A percentile compares a stretch with the other conserved stretches of the same genome.
Evolutionary conservation across 805 yeast genomes (phyloP).

Genomic region (Scheffersomyces stipitis): DNA sequence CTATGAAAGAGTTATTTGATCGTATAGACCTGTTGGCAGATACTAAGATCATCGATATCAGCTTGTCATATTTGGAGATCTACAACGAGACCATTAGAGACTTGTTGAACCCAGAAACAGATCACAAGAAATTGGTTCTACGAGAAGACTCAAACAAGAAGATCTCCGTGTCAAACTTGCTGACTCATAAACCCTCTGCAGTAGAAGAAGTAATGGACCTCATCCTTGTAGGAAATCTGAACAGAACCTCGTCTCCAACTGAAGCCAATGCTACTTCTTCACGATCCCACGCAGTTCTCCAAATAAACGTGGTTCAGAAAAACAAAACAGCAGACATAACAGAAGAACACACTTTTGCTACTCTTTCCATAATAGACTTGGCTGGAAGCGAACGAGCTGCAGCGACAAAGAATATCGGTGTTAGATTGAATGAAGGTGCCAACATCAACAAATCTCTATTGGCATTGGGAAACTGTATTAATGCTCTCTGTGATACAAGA

Average conservation of each 20-base stretch:
- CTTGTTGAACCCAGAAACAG: slow-evolving; percentile 58
- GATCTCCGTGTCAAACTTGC: slow-evolving; percentile 71
- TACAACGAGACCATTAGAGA: slow-evolving; percentile 90
- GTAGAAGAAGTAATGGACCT: slow-evolving; percentile 80
- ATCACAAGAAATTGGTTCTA: slow-evolving; percentile 49
- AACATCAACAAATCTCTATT: slow-evolving; percentile 84
- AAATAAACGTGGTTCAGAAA: slow-evolving; percentile 66
- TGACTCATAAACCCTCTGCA: slow-evolving; percentile 57
- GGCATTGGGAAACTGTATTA: slow-evolving; percentile 92
- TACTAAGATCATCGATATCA: slow-evolving; percentile 56
- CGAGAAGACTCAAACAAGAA: slow-evolving; percentile 69
- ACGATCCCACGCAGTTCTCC: slow-evolving; percentile 91
- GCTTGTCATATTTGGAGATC: slow-evolving; percentile 78
- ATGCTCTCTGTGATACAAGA: slow-evolving; percentile 79
- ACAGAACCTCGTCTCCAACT: slow-evolving; percentile 83
- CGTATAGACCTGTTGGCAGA: slow-evolving; percentile 58
- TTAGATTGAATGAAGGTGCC: slow-evolving; percentile 85
- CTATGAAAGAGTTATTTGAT: slow-evolving; percentile 73
- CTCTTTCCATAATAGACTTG: slow-evolving; percentile 82
- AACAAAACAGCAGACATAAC: slow-evolving; percentile 60
- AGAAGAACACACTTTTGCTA: slow-evolving; percentile 73
- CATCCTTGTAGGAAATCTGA: slow-evolving; percentile 66
- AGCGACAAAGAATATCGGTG: slow-evolving; percentile 82
- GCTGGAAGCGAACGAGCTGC: slow-evolving; percentile 97
- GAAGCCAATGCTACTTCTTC: slow-evolving; percentile 90